Evolutionary conservation across 2,329 filamentous ascomycete genomes (phyloP).

Genomic region (Pseudogymnoascus verrucosus): DNA sequence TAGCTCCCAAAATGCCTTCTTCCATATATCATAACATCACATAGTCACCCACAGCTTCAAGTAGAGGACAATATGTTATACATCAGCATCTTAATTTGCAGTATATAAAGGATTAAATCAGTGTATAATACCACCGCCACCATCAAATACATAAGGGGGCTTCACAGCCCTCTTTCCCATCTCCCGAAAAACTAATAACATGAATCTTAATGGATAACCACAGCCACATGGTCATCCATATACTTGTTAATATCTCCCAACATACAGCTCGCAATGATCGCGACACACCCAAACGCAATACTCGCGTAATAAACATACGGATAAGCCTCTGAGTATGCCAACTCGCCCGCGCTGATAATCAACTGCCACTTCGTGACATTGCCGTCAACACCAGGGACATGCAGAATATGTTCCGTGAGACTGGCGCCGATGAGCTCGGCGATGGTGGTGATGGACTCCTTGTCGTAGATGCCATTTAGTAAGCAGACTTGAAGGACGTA

Average conservation of each 20-base stretch:
- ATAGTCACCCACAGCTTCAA: neutral
- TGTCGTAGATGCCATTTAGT: slow-evolving; percentile 24
- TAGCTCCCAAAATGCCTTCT: neutral
- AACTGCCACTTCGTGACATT: slow-evolving; percentile 41
- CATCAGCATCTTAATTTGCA: neutral
- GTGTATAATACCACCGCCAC: neutral
- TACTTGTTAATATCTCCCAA: slow-evolving; percentile 50
- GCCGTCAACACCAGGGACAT: slow-evolving; percentile 44
- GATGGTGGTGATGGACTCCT: slow-evolving; percentile 37
- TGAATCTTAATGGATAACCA: slow-evolving; percentile 28
- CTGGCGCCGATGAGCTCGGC: neutral
- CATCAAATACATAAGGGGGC: neutral
- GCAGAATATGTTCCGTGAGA: slow-evolving; percentile 30
- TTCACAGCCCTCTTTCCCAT: neutral
- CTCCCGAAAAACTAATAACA: neutral
- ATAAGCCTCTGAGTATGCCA: slow-evolving; percentile 49
- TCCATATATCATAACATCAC: neutral
- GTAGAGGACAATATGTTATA: neutral
- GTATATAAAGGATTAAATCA: neutral
- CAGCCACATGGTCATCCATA: slow-evolving; percentile 51
- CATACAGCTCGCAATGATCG: slow-evolving; percentile 49
- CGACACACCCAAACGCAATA: slow-evolving; percentile 51
- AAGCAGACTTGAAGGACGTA: slow-evolving; percentile 17
- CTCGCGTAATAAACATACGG: slow-evolving; percentile 54
- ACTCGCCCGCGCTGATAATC: slow-evolving; percentile 45